A percentile compares a stretch with the other conserved stretches of the same genome.
Evolutionary conservation across 345 rosid genomes (phyloP).

Genomic region (Crucihimalaya himalaica): DNA sequence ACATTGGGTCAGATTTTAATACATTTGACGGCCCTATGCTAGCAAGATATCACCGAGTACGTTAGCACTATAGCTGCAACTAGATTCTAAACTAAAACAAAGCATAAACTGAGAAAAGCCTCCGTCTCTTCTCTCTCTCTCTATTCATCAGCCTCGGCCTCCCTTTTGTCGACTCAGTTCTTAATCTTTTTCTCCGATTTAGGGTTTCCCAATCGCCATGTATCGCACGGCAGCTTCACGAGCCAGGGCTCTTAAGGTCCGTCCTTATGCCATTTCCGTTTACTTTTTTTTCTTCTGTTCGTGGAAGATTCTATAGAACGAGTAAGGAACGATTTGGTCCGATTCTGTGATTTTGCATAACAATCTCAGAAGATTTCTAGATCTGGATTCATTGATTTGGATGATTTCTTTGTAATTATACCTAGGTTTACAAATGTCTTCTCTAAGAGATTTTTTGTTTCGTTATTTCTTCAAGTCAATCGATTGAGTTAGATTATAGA

Average conservation of each 20-base stretch:
- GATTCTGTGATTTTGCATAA: conserved; percentile 12
- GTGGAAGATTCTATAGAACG: conserved; percentile 10
- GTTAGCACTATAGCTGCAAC: not conserved
- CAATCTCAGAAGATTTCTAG: not conserved
- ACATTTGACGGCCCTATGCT: not conserved
- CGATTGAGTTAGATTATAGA: not conserved
- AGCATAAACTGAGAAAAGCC: conserved; percentile 1
- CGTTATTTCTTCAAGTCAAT: conserved; percentile 10
- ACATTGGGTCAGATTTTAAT: not conserved
- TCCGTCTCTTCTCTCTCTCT: conserved; percentile 1
- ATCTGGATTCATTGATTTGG: conserved; percentile 31
- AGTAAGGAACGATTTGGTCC: conserved; percentile 3
- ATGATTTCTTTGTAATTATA: not conserved
- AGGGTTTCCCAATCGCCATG: conserved; percentile 47
- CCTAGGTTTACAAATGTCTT: not conserved
- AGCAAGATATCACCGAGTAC: conserved; percentile 7
- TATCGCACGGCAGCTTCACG: conserved; percentile 60
- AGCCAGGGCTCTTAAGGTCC: conserved; percentile 57
- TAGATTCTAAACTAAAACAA: conserved; percentile 13
- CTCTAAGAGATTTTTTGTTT: no score
- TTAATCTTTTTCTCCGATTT: conserved; percentile 8
- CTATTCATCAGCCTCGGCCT: conserved; percentile 26
- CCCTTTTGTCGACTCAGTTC: conserved; percentile 20
- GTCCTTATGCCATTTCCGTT: not conserved
- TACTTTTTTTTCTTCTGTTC: not conserved